A percentile compares a stretch with the other conserved stretches of the same genome.
These are phyloP conservation scores for Acer saccharum DNA, from an alignment of 345 rosid species.

Conservation along the genomic window DNA sequence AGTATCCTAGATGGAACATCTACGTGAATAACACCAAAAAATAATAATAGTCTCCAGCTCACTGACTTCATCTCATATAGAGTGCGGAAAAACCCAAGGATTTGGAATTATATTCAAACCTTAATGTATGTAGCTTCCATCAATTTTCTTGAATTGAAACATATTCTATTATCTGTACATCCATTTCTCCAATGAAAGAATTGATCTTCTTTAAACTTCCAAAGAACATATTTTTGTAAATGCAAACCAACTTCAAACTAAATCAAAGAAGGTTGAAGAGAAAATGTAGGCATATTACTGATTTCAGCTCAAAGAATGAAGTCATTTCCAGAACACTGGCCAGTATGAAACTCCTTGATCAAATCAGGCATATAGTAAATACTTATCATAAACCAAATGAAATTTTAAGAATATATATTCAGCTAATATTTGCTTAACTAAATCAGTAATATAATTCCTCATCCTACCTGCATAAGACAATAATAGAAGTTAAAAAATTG, in stretches of 20 bases:
- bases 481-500: neutral
- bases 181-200: neutral
- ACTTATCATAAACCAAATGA: neutral
- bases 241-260: neutral
- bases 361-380: neutral
- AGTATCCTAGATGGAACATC: neutral
- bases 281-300: neutral
- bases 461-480: neutral
- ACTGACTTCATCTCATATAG: neutral
- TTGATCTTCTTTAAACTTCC: neutral
- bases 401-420: neutral
- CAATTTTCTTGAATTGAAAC: neutral
- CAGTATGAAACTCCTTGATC: neutral
- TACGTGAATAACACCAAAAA: neutral
- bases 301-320: neutral
- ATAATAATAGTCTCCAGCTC: neutral
- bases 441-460: neutral
- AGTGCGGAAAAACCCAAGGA: neutral
- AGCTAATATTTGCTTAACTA: neutral
- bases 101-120: neutral
- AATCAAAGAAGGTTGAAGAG: neutral
- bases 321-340: neutral
- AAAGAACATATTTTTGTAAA: neutral
- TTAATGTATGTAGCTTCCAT: neutral
- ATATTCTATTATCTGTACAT: neutral